Percentiles rank a stretch among this genome's conserved stretches.
phyloP scores from a whole-genome alignment of 31 red algal genomes.

The Odonthalia washingtoniensis region DNA sequence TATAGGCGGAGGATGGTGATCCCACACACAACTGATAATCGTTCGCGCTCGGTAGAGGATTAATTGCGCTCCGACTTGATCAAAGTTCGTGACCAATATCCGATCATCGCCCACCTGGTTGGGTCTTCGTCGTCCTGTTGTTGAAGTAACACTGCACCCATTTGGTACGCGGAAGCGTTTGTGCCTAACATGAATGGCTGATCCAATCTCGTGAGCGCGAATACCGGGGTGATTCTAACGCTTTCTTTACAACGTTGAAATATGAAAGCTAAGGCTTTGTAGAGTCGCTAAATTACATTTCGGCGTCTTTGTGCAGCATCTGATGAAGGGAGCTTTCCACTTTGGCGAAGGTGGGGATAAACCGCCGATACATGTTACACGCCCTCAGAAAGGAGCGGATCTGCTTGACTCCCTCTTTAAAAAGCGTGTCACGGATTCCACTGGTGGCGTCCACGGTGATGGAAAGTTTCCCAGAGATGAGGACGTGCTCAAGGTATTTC shows the following conservation, averaged over 20 bases:
- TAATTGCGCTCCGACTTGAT: no score
- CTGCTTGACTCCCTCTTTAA: background rate
- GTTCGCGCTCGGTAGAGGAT: no score
- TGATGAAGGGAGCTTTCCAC: background rate
- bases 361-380: constrained; percentile 44
- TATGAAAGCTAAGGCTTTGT: background rate
- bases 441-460: background rate
- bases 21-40: no score
- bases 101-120: no score
- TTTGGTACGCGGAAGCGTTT: background rate
- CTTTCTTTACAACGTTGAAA: background rate
- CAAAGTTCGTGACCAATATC: background rate
- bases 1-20: no score
- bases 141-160: background rate
- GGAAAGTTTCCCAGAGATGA: constrained; percentile 8
- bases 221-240: background rate
- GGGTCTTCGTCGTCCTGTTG: background rate
- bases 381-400: constrained; percentile 7
- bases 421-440: constrained; percentile 11
- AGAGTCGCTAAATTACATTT: background rate
- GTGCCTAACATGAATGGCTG: background rate
- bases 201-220: background rate
- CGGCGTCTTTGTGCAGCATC: no score
- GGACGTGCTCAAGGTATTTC: constrained; percentile 22
- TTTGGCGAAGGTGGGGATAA: constrained; percentile 14